Evolutionary conservation across 768 basidiomycete species (phyloP), one percentile per base, ranked within the genome.

Genomic region (Lactifluus rugatus): DNA sequence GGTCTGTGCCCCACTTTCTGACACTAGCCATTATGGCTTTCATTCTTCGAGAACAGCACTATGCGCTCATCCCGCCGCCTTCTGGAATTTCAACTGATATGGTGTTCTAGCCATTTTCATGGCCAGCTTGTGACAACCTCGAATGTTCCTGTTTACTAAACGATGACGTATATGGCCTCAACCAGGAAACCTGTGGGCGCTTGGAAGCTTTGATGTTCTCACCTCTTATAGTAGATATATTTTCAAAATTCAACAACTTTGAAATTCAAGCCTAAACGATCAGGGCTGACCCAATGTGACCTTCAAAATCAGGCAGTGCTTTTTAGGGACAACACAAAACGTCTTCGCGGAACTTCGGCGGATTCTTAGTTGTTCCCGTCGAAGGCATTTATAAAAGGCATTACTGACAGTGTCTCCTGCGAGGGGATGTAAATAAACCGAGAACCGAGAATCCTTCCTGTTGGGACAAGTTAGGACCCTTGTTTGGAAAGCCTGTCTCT

Each of bases 151-250:
- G 44, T 23, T 60, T 60, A 51, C 31, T 34, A 56, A 25, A 60
- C 54, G 2, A 60, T 60, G 59, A 60, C 54, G 54, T 60, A 54
- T 47, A 23, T 26, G n/a, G 58, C 19, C 58, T 49, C 41, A 50
- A 47, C 57, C 44, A 14, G 25, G 10, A 17, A 31, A 23, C 25
- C 42, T 23, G 28, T 5, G 17, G 23, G 39, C 21, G 32, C 21
- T 19, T 25, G 52, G 36, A 28, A 36, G 21, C 7, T 21, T 53
- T 13, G 14, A 28, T 48, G 32, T 17, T 42, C 55, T 50, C 28
- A 8, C 45, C 39, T 39, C n/a, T n/a, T n/a, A n/a, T n/a, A n/a
- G n/a, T n/a, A n/a, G n/a, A n/a, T 47, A 50, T 51, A 31, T 47
- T 54, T 46, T 50, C 54, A 50, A 59, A 48, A 44, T 11, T 14